Conservation (phyloP, 177 flowering plant species). For the Vitis hybrid region DNA sequence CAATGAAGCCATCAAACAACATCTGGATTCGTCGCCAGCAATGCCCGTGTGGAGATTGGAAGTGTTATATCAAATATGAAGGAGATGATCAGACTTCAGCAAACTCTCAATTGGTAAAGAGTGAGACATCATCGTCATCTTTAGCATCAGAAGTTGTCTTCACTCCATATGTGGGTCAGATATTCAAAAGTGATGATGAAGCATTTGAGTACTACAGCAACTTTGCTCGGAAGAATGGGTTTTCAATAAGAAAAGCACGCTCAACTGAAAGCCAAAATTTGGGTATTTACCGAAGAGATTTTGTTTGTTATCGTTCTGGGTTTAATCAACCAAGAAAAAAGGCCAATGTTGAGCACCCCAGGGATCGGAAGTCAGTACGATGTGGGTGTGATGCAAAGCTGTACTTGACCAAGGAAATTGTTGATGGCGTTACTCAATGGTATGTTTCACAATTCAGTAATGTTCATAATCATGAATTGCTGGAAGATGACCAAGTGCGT, state of each 20-base stretch:
- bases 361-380: constrained; percentile 66
- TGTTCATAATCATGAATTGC: constrained; percentile 72
- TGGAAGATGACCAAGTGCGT: constrained; percentile 78
- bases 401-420: constrained; percentile 64
- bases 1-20: constrained; percentile 39
- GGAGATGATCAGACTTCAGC: constrained; percentile 40
- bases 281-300: constrained; percentile 65
- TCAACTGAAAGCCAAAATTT: constrained; percentile 56
- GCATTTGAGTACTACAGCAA: constrained; percentile 66
- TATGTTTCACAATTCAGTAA: constrained; percentile 64
- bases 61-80: constrained; percentile 56
- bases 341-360: constrained; percentile 54
- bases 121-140: constrained; percentile 23
- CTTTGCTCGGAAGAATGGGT: constrained; percentile 72
- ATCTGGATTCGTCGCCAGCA: constrained; percentile 71
- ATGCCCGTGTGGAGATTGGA: constrained; percentile 84
- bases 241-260: constrained; percentile 70
- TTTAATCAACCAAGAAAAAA: constrained; percentile 57
- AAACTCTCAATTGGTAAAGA: constrained; percentile 35
- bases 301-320: constrained; percentile 75
- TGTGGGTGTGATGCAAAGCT: constrained; percentile 82
- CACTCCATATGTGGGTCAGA: constrained; percentile 60
- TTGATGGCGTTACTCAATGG: constrained; percentile 61
- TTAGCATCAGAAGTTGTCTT: constrained; percentile 31
- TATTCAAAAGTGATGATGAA: constrained; percentile 64